Conservation (phyloP, 2,329 filamentous ascomycete species). For the Westerdykella aurantiaca region DNA sequence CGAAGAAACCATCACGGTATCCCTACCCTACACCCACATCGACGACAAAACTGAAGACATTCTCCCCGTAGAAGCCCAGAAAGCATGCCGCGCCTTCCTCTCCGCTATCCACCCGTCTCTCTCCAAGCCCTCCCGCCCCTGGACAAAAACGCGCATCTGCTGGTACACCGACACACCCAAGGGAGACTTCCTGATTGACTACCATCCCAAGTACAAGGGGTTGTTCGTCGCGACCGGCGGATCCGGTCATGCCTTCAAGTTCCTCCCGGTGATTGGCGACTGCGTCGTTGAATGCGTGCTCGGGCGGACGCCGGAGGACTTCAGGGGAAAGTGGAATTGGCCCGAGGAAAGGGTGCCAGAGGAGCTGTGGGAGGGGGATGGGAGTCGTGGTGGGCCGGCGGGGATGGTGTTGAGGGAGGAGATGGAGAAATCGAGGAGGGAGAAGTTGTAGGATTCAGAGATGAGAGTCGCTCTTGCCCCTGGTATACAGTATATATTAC, state of each 20-base stretch:
- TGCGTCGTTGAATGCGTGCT: slow-evolving; percentile 49
- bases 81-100: slow-evolving; percentile 29
- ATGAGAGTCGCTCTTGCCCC: too few species aligned
- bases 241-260: slow-evolving; percentile 59
- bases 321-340: slow-evolving; percentile 59
- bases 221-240: slow-evolving; percentile 58
- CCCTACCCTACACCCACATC: slow-evolving; percentile 48
- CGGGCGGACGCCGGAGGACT: slow-evolving; percentile 40
- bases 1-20: slow-evolving; percentile 37
- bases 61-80: slow-evolving; percentile 28
- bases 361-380: slow-evolving; percentile 34
- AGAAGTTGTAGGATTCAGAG: slow-evolving; percentile 20
- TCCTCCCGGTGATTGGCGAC: slow-evolving; percentile 53
- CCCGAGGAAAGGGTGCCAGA: slow-evolving; percentile 38
- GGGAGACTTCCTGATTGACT: slow-evolving; percentile 52
- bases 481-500: too few species aligned
- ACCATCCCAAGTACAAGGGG: slow-evolving; percentile 46
- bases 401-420: slow-evolving; percentile 39
- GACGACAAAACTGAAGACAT: slow-evolving; percentile 42
- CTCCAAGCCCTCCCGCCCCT: slow-evolving; percentile 36
- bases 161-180: slow-evolving; percentile 54
- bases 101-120: slow-evolving; percentile 23
- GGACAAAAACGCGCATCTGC: slow-evolving; percentile 46
- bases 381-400: slow-evolving; percentile 34
- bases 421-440: slow-evolving; percentile 30